phyloP scores from a whole-genome alignment of 768 basidiomycete species.

The Trametes villosa region DNA sequence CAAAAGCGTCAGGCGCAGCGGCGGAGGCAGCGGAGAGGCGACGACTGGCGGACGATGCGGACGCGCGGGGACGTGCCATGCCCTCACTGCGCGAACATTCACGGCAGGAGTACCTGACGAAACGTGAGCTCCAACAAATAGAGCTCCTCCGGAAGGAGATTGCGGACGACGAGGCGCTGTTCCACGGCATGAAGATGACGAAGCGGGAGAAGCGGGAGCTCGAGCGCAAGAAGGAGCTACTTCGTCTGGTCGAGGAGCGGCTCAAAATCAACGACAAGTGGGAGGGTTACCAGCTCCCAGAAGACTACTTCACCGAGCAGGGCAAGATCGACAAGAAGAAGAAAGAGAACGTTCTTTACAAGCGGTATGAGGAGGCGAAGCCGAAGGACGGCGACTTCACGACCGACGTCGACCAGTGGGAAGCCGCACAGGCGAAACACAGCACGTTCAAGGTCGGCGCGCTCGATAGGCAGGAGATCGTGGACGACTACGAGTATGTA shows the following conservation, averaged over 20 bases:
- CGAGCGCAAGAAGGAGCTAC: conserved; percentile 89
- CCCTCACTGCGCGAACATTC: conserved; percentile 85
- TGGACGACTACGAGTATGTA: conserved; percentile 94
- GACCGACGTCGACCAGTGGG: conserved; percentile 98
- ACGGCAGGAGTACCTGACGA: conserved; percentile 94
- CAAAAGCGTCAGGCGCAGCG: conserved; percentile 70
- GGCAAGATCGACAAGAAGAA: conserved; percentile 98
- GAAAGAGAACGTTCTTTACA: conserved; percentile 89
- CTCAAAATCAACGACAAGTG: conserved; percentile 93
- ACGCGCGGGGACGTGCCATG: conserved; percentile 53
- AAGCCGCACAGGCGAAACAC: conserved; percentile 86
- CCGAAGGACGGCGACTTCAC: conserved; percentile 93
- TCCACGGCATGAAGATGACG: conserved; percentile 88
- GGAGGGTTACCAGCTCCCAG: conserved; percentile 96
- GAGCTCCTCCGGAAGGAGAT: conserved; percentile 93
- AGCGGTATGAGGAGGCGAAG: conserved; percentile 93
- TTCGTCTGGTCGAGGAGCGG: conserved; percentile 91
- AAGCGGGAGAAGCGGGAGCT: conserved; percentile 81
- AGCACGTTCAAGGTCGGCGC: conserved; percentile 92
- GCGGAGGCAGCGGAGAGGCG: conserved; percentile 84
- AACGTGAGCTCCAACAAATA: conserved; percentile 95
- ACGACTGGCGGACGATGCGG: conserved; percentile 69
- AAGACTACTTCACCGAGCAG: conserved; percentile 98
- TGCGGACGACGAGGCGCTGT: conserved; percentile 90
- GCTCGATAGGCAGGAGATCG: conserved; percentile 81